Conservation (phyloP, 306 rosid species). For the Cucurbita pepo region DNA sequence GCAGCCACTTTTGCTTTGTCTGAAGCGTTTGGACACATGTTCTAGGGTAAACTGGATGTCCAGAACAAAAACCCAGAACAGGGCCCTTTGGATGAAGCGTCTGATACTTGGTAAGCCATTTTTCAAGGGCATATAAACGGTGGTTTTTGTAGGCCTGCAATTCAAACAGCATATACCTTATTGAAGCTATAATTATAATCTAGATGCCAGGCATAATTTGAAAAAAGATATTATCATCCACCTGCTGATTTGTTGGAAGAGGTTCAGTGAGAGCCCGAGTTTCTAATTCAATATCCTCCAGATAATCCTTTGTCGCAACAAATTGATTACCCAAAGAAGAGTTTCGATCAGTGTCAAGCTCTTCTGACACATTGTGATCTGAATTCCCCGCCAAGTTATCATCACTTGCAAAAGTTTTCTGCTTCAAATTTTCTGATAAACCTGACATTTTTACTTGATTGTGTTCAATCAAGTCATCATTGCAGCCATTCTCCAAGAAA, state of each 20-base stretch:
- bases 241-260: conserved; percentile 97
- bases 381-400: conserved; percentile 9
- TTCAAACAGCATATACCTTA: conserved; percentile 7
- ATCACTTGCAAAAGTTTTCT: neutral
- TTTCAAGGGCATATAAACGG: conserved; percentile 67
- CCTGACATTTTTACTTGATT: neutral
- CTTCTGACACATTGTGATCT: conserved; percentile 8
- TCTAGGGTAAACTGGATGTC: conserved; percentile 74
- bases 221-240: conserved; percentile 12
- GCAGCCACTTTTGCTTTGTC: conserved; percentile 77
- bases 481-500: conserved; percentile 10
- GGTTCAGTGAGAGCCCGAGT: conserved; percentile 95
- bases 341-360: conserved; percentile 8
- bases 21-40: conserved; percentile 70
- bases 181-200: conserved; percentile 1
- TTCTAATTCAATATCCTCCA: conserved; percentile 92
- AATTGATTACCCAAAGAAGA: conserved; percentile 18
- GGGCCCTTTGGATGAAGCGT: conserved; percentile 87
- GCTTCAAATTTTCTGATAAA: conserved; percentile 5
- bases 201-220: conserved; percentile 6
- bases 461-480: conserved; percentile 3
- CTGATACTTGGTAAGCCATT: conserved; percentile 83
- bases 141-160: conserved; percentile 81
- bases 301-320: conserved; percentile 42
- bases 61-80: conserved; percentile 71